Conservation (phyloP, 2,329 filamentous ascomycete genomes). For the Harringtonia lauricola region DNA sequence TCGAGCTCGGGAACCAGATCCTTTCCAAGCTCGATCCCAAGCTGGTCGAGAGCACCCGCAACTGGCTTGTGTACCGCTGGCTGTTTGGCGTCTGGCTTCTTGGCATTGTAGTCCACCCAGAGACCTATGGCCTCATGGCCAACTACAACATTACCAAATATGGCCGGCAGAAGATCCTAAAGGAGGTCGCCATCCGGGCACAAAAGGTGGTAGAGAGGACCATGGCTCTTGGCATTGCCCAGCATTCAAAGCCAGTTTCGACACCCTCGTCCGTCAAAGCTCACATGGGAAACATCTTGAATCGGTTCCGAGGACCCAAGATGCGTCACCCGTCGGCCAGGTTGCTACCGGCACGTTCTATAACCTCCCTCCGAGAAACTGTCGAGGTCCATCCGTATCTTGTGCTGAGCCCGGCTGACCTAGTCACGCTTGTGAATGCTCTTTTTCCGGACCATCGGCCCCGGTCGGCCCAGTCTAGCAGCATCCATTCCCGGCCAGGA, state of each 20-base stretch:
- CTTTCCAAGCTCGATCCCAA: slow-evolving; percentile 64
- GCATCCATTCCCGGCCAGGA: slow-evolving; percentile 53
- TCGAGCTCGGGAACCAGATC: slow-evolving; percentile 78
- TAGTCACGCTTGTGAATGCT: slow-evolving; percentile 70
- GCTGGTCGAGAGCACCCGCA: slow-evolving; percentile 62
- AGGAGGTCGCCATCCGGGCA: slow-evolving; percentile 69
- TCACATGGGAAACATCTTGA: slow-evolving; percentile 63
- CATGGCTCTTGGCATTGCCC: slow-evolving; percentile 3
- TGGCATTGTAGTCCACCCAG: slow-evolving; percentile 76
- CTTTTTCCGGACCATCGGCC: slow-evolving; percentile 69
- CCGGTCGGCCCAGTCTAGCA: slow-evolving; percentile 49
- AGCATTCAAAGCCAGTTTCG: slow-evolving; percentile 34
- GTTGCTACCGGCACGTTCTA: slow-evolving; percentile 58
- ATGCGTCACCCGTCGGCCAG: slow-evolving; percentile 40
- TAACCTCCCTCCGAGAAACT: slow-evolving; percentile 65
- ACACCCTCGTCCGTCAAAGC: slow-evolving; percentile 51
- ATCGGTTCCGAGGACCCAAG: slow-evolving; percentile 46
- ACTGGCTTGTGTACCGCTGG: slow-evolving; percentile 83
- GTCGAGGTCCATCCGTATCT: slow-evolving; percentile 69
- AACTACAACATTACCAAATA: slow-evolving; percentile 90
- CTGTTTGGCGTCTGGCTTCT: slow-evolving; percentile 82
- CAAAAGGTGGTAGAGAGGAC: slow-evolving; percentile 72
- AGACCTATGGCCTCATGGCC: slow-evolving; percentile 68
- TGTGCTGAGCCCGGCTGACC: slow-evolving; percentile 67
- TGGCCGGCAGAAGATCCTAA: slow-evolving; percentile 70